Conservation (phyloP, 2,329 filamentous ascomycete genomes). For the Chrysoporthe cubensis region DNA sequence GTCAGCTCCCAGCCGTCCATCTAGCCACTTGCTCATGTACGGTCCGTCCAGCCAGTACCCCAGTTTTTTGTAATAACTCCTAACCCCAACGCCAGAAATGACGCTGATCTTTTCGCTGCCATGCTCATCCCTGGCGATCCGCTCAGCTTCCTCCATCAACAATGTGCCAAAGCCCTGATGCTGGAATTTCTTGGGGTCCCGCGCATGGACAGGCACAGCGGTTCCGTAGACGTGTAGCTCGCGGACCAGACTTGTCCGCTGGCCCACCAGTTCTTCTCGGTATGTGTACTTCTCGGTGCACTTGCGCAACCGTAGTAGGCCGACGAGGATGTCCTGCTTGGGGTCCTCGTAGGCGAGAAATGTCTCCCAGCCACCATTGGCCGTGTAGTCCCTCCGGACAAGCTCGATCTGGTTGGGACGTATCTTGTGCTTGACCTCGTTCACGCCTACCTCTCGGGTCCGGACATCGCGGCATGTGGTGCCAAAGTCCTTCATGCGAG, state of each 20-base stretch:
- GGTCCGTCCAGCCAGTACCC: slow-evolving; percentile 94
- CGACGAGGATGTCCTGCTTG: slow-evolving; percentile 97
- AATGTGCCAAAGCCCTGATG: slow-evolving; percentile 97
- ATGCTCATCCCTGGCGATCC: slow-evolving; percentile 93
- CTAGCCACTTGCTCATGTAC: slow-evolving; percentile 73
- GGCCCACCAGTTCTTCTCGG: slow-evolving; percentile 80
- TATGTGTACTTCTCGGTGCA: slow-evolving; percentile 93
- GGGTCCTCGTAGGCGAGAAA: slow-evolving; percentile 98
- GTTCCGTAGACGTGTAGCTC: slow-evolving; percentile 97
- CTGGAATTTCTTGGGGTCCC: slow-evolving; percentile 96
- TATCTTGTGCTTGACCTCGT: slow-evolving; percentile 99
- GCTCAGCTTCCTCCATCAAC: slow-evolving; percentile 96
- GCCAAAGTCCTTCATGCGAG: slow-evolving; percentile 99
- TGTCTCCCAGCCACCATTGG: slow-evolving; percentile 98
- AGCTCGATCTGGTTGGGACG: slow-evolving; percentile 95
- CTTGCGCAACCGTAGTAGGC: slow-evolving; percentile 83
- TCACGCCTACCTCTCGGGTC: slow-evolving; percentile 95
- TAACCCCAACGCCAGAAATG: slow-evolving; percentile 95
- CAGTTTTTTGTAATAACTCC: slow-evolving; percentile 91
- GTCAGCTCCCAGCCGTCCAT: slow-evolving; percentile 46
- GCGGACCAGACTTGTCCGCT: slow-evolving; percentile 88
- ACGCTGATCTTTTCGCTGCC: slow-evolving; percentile 93
- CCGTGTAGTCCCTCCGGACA: slow-evolving; percentile 88
- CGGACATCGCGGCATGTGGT: slow-evolving; percentile 96
- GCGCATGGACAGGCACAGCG: slow-evolving; percentile 94